phyloP scores from a whole-genome alignment of 2,329 filamentous ascomycete genomes.

The Colletotrichum sp. region DNA sequence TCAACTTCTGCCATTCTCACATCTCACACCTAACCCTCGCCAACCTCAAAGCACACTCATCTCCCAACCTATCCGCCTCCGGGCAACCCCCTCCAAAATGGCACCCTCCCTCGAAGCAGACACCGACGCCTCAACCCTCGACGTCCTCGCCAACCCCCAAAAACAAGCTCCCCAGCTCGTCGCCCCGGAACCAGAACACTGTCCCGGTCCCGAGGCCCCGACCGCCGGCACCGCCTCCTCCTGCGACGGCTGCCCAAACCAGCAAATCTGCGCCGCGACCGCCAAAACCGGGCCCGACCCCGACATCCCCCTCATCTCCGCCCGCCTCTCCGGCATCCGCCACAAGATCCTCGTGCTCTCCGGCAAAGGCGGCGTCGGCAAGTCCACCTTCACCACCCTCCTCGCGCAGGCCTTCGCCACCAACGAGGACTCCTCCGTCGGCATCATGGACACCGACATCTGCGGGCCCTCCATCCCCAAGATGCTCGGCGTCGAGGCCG shows the following conservation, averaged over 20 bases:
- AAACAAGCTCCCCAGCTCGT: conserved; percentile 84
- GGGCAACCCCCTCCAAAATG: conserved; percentile 54
- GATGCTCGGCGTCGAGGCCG: conserved; percentile 96
- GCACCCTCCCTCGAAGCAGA: conserved; percentile 81
- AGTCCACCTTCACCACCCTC: conserved; percentile 90
- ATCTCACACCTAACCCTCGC: not conserved
- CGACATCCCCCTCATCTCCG: conserved; percentile 87
- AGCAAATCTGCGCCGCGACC: conserved; percentile 84
- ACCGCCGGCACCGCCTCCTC: conserved; percentile 75
- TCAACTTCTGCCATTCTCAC: not conserved
- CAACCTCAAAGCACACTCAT: no score
- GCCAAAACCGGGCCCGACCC: conserved; percentile 95
- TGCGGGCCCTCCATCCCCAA: conserved; percentile 96
- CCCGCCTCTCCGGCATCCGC: conserved; percentile 78
- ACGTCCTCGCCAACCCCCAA: conserved; percentile 77
- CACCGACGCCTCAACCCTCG: conserved; percentile 70
- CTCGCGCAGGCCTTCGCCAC: conserved; percentile 88
- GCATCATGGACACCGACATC: conserved; percentile 98
- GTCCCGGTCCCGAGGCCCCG: conserved; percentile 85
- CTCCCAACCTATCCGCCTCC: not conserved
- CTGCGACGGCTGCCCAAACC: conserved; percentile 94
- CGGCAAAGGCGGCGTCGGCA: conserved; percentile 96
- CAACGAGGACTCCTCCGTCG: conserved; percentile 79
- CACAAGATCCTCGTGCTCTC: conserved; percentile 94
- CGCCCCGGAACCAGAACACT: conserved; percentile 96